These are phyloP conservation scores for Phalaenopsis equestris DNA, from an alignment of 106 monocot genomes.

Conservation along the genomic window DNA sequence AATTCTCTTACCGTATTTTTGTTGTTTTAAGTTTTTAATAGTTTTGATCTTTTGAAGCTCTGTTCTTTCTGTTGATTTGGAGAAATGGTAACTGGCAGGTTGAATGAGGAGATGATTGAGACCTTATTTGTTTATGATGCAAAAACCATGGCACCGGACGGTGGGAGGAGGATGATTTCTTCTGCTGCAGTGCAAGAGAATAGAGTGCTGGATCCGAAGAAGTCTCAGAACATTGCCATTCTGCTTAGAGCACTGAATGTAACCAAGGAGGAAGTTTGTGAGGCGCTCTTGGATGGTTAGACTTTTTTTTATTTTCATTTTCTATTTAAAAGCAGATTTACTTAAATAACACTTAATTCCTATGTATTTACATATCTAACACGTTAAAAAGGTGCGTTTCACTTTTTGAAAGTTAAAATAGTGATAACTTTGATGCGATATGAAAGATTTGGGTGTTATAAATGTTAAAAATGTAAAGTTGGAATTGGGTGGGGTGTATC, in stretches of 20 bases:
- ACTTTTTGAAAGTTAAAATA: no score
- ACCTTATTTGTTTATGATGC: conserved; percentile 60
- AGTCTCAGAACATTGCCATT: conserved; percentile 88
- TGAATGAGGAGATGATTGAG: conserved; percentile 99
- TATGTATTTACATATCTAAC: no score
- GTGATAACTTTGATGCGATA: no score
- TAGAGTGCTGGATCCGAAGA: conserved; percentile 76
- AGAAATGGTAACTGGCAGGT: conserved; percentile 20
- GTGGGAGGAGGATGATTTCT: conserved; percentile 13
- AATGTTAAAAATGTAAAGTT: background rate
- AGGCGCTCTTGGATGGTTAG: conserved; percentile 79
- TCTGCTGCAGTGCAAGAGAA: conserved; percentile 36
- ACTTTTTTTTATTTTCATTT: background rate
- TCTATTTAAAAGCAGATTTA: no score
- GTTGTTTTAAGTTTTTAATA: background rate
- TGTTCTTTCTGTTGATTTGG: background rate
- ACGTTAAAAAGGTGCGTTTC: no score
- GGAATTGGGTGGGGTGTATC: background rate
- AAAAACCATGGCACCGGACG: conserved; percentile 20
- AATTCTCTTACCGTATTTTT: background rate
- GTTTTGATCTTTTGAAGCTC: background rate
- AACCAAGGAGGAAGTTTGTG: conserved; percentile 92
- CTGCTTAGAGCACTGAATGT: conserved; percentile 83
- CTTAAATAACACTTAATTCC: no score
- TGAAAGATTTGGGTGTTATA: no score